phyloP scores from a whole-genome alignment of 2,329 filamentous ascomycete genomes.

The Ascochyta lentis region DNA sequence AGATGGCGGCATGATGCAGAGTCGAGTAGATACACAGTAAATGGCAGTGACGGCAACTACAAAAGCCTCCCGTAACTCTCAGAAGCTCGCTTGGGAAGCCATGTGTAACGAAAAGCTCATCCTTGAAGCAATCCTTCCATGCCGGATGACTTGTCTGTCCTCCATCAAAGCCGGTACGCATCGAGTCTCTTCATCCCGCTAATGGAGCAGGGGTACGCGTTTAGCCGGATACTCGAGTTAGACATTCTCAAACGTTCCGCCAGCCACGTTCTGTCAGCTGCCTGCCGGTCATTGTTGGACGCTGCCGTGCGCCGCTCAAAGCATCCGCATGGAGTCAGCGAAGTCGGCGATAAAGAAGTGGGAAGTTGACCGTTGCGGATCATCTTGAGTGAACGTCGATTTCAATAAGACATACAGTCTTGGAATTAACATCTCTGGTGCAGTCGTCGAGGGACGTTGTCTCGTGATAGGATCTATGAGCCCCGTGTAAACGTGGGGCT shows the following conservation, averaged over 20 bases:
- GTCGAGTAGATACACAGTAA: not conserved
- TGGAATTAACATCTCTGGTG: not conserved
- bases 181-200: not conserved
- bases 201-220: conserved; percentile 8
- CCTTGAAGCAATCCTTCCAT: not conserved
- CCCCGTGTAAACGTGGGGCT: not conserved
- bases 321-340: not conserved
- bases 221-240: conserved; percentile 3
- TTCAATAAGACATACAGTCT: not conserved
- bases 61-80: not conserved
- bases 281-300: conserved; percentile 1
- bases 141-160: not conserved
- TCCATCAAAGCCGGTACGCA: not conserved
- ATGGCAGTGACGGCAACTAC: not conserved
- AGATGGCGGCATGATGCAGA: not conserved
- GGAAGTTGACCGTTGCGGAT: not conserved
- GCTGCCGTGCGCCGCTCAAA: not conserved
- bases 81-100: not conserved
- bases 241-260: not conserved
- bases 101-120: not conserved
- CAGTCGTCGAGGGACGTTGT: not conserved
- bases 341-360: not conserved
- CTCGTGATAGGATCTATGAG: conserved; percentile 7
- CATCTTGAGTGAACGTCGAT: not conserved
- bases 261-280: conserved; percentile 14